Base-by-base conservation (phyloP, 768 basidiomycete species). In the Phaeolepiota aurea region DNA sequence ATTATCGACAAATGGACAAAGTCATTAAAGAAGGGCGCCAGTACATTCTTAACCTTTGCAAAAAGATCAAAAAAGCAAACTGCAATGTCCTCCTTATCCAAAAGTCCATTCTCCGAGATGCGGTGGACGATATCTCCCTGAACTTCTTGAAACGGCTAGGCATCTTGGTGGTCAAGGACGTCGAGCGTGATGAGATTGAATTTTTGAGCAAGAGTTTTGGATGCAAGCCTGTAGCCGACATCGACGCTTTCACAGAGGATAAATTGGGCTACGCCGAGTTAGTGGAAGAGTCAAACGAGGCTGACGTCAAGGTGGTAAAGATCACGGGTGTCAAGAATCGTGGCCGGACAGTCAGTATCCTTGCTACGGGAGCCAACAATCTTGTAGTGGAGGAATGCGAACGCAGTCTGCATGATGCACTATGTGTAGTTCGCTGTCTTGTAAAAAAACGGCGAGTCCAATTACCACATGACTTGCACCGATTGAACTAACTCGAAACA, bases 1-100 rank as follows among this genome's bases (percentile, higher is more conserved):
- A 99, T 64, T 99, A 99, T 66, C 84, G 96, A 13, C 96, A 97
- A 61, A 98, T 99, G 94, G 96, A 98, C 74, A 96, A 97, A 62
- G 92, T 98, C 44, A 84, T 99, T 65, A 98, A 99, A 64, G 96
- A 99, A 63, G 94, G 94, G 43, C 86, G 96, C 34, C 89, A 93
- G 62, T 98, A 99, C 61, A 76, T 99, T 43, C 80, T 99, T 54
- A 97, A 92, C 59, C 78, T 98, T 40, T 94, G 90, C 80, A 98
- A 98, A 66, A 93, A 92, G 65, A 98, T 99, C 65, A 99, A 98
- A 63, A 97, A 96, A 66, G 83, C 92, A n/a, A 93, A 93, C 50
- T 98, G 96, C 75, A 99, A 98, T 54, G 96, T 97, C 38, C 81
- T 99, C 37, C 77, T 99, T 34, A 96, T 99, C 56, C 96, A 99